Percentiles rank a stretch among this genome's conserved stretches.
Evolutionary conservation across 345 rosid species (phyloP).

Genomic region (Corchorus capsularis): DNA sequence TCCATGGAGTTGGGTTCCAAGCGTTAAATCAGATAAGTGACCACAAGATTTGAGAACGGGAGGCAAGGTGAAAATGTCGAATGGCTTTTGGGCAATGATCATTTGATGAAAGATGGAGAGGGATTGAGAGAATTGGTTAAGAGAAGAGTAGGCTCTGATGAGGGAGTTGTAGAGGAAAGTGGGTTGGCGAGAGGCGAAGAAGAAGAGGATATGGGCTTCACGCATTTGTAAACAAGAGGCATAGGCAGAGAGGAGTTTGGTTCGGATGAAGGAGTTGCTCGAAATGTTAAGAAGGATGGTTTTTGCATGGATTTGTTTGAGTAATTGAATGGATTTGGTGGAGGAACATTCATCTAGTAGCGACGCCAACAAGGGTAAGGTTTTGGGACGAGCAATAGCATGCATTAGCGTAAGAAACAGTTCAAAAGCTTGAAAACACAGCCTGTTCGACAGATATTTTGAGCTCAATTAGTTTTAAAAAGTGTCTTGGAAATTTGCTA

Average conservation of each 20-base stretch:
- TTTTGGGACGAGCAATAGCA: not conserved
- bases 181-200: conserved; percentile 29
- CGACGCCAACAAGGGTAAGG: conserved; percentile 29
- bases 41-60: conserved; percentile 40
- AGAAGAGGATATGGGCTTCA: conserved; percentile 38
- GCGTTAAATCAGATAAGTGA: conserved; percentile 8
- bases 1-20: conserved; percentile 39
- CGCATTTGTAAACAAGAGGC: conserved; percentile 38
- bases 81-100: conserved; percentile 28
- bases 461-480: conserved; percentile 24
- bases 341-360: conserved; percentile 34
- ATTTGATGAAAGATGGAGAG: conserved; percentile 35
- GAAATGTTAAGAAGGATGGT: conserved; percentile 25
- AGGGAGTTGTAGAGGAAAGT: conserved; percentile 42
- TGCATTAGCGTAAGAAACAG: not conserved
- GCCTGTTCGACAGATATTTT: conserved; percentile 27
- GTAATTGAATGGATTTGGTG: conserved; percentile 25
- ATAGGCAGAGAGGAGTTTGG: conserved; percentile 40
- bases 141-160: conserved; percentile 38
- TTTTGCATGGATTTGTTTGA: conserved; percentile 39
- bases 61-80: conserved; percentile 37
- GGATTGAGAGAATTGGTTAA: conserved; percentile 31
- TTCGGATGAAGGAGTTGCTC: conserved; percentile 28
- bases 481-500: conserved; percentile 26
- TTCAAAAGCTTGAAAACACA: conserved; percentile 10